Conservation (phyloP, 768 basidiomycete genomes). For the Wakefieldia striispora region DNA sequence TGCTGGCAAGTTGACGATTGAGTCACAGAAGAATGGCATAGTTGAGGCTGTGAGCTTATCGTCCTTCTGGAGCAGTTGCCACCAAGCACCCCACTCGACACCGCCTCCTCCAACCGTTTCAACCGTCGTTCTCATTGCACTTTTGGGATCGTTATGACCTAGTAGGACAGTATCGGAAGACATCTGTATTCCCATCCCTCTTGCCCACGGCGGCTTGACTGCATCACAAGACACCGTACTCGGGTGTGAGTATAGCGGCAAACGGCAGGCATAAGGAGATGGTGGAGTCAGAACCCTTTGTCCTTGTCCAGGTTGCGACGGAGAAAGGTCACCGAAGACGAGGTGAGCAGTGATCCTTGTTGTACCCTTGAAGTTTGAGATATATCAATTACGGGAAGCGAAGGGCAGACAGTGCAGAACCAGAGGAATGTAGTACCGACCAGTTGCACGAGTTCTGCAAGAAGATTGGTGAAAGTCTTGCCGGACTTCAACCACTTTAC, state of each 20-base stretch:
- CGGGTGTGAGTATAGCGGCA: conserved; percentile 56
- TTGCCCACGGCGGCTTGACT: conserved; percentile 34
- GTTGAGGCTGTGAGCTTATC: conserved; percentile 48
- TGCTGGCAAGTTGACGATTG: conserved; percentile 43
- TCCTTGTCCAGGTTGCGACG: conserved; percentile 19
- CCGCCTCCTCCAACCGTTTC: conserved; percentile 51
- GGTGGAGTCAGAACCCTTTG: conserved; percentile 41
- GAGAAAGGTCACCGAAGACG: conserved; percentile 51
- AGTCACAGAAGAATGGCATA: conserved; percentile 58
- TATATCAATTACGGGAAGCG: not conserved
- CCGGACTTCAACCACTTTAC: conserved; percentile 50
- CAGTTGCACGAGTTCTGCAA: conserved; percentile 57
- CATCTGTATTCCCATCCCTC: conserved; percentile 33
- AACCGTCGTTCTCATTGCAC: conserved; percentile 36
- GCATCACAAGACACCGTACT: conserved; percentile 32
- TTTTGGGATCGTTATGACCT: conserved; percentile 38
- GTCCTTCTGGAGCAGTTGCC: conserved; percentile 40
- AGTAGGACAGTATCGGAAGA: conserved; percentile 42
- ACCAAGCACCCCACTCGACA: conserved; percentile 58
- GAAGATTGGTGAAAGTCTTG: conserved; percentile 53
- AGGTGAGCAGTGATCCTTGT: conserved; percentile 52
- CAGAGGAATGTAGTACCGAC: conserved; percentile 31
- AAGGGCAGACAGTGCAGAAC: not conserved
- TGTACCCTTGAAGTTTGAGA: conserved; percentile 34
- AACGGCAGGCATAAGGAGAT: conserved; percentile 57